A percentile compares a stretch with the other conserved stretches of the same genome.
Conservation (phyloP, 2,329 filamentous ascomycete species). For the Thelonectria discophora region DNA sequence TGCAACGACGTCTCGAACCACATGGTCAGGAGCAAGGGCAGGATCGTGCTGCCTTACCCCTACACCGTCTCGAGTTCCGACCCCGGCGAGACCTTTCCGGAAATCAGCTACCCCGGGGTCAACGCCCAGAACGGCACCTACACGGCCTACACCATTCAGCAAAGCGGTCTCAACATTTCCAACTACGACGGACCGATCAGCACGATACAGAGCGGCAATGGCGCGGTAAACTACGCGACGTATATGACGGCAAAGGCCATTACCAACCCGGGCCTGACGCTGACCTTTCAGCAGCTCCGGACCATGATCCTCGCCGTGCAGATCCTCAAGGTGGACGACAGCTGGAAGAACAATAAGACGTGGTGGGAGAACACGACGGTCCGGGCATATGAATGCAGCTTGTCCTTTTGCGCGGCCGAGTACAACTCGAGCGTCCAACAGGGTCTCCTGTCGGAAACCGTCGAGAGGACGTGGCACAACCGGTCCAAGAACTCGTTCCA, state of each 20-base stretch:
- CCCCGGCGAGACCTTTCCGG: neutral
- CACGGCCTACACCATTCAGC: neutral
- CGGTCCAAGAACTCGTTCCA: conserved; percentile 4
- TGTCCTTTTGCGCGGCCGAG: conserved; percentile 25
- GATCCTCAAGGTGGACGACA: conserved; percentile 5
- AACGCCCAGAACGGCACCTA: neutral
- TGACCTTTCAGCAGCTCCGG: neutral
- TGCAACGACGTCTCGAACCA: conserved; percentile 1
- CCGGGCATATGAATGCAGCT: conserved; percentile 13
- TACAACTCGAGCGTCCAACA: conserved; percentile 8
- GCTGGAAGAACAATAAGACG: conserved; percentile 9
- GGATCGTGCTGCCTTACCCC: neutral
- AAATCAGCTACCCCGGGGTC: neutral
- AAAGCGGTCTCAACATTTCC: neutral
- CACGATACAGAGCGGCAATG: neutral
- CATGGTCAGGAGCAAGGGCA: neutral
- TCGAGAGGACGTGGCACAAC: conserved; percentile 6
- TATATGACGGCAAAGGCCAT: conserved; percentile 10
- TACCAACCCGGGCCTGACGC: conserved; percentile 20
- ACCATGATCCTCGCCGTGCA: conserved; percentile 24
- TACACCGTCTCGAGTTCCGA: neutral
- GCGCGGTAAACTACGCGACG: neutral
- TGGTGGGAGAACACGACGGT: conserved; percentile 18
- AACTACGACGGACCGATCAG: neutral
- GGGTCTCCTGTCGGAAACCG: conserved; percentile 10